Conservation (phyloP, 768 basidiomycete species). For the Phallus indusiatus region DNA sequence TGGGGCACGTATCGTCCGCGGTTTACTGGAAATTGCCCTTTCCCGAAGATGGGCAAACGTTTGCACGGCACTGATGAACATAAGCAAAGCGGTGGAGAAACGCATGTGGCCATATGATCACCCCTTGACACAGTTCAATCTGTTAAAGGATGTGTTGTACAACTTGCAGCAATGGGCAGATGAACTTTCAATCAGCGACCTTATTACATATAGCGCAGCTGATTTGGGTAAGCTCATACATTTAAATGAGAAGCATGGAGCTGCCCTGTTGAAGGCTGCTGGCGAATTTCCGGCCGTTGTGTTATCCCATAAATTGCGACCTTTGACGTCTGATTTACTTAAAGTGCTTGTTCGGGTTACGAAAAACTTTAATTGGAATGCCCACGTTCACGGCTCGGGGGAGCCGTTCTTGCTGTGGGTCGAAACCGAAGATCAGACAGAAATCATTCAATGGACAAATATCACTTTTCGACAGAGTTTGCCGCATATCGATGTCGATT, state of each 20-base stretch:
- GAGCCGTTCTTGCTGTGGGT: constrained; percentile 97
- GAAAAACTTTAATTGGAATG: constrained; percentile 72
- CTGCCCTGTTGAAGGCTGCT: constrained; percentile 67
- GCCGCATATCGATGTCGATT: constrained; percentile 52
- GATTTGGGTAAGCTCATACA: constrained; percentile 75
- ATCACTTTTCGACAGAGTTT: constrained; percentile 66
- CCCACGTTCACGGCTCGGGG: constrained; percentile 57
- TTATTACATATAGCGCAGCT: constrained; percentile 54
- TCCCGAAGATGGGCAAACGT: constrained; percentile 87
- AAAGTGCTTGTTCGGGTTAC: constrained; percentile 57
- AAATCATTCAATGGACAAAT: constrained; percentile 73
- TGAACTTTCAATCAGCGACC: constrained; percentile 65
- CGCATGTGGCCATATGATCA: constrained; percentile 94
- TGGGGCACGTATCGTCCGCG: constrained; percentile 90
- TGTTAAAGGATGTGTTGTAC: constrained; percentile 71
- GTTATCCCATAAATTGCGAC: constrained; percentile 63
- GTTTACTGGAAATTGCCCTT: constrained; percentile 88
- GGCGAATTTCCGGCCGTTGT: constrained; percentile 72
- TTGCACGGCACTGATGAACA: constrained; percentile 68
- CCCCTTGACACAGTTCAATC: constrained; percentile 71
- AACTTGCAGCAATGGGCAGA: constrained; percentile 73
- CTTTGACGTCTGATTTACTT: constrained; percentile 76
- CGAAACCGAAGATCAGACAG: constrained; percentile 73
- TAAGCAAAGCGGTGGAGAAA: constrained; percentile 91
- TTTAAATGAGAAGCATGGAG: constrained; percentile 78